These are phyloP conservation scores for Verbascum thapsus DNA, from an alignment of 257 asterid species.

Conservation along the genomic window DNA sequence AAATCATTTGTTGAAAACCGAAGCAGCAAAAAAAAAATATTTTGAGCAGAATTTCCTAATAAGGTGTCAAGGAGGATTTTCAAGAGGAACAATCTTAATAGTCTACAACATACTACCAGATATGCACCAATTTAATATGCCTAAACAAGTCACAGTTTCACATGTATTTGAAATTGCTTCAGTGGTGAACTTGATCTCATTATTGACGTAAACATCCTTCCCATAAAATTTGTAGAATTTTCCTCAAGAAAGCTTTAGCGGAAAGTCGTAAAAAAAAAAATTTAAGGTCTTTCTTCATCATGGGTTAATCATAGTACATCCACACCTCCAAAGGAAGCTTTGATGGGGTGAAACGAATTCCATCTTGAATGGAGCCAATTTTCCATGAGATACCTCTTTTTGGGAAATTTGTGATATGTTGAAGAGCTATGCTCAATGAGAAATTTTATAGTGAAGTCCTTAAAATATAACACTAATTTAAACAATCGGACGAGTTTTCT, in stretches of 20 bases:
- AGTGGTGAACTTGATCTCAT: neutral
- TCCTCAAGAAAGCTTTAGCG: conserved; percentile 1
- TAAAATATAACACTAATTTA: neutral
- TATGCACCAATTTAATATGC: neutral
- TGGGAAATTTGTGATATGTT: neutral
- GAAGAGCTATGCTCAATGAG: neutral
- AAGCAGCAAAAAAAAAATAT: neutral
- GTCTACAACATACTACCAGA: conserved; percentile 1
- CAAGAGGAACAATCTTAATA: neutral
- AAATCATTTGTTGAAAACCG: conserved; percentile 18
- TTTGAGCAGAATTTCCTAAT: conserved; percentile 21
- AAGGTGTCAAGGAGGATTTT: conserved; percentile 6
- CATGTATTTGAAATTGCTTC: neutral
- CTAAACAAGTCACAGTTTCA: conserved; percentile 15
- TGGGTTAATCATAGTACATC: conserved; percentile 18
- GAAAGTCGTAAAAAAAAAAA: too few species aligned
- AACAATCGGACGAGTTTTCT: neutral
- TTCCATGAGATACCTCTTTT: neutral
- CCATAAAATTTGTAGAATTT: neutral
- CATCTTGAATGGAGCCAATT: neutral
- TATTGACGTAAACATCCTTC: neutral
- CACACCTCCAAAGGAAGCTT: neutral
- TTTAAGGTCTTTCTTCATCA: neutral
- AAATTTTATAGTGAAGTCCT: neutral
- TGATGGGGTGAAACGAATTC: conserved; percentile 15